Evolutionary conservation across 1,284 basidiomycete species (phyloP), one percentile per base, ranked within the genome.

Genomic region (Fistulinella cinereoalba): DNA sequence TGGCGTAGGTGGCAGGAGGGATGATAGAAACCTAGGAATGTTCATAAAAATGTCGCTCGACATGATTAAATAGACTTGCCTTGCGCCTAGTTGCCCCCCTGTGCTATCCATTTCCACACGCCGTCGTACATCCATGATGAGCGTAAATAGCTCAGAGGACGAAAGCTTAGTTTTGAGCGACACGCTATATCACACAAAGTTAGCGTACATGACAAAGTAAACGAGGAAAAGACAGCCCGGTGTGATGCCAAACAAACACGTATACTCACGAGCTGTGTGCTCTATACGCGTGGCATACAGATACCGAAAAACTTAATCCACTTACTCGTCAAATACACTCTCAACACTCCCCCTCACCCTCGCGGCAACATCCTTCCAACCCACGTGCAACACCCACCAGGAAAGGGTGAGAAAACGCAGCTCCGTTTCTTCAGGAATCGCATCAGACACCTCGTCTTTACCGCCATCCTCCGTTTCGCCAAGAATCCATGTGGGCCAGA

Each of bases 341-440:
- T 92, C 85, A 1, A 93, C 88, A 0, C 81, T 87, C 36, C 76
- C 69, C 52, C 82, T 68, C 1, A 93, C 86, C 19, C 86, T 71
- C 53, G 85, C 81, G 1, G 81, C 81, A 0, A 95, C 76, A 45
- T 86, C 81, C 56, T 86, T 85, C 90, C 92, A 95, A 0, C 93
- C 92, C 4, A 88, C 83, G 58, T 96, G 86, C 45, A 96, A 62
- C 39, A 95, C 75, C 90, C 92, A 95, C 89, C 92, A 96, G 42
- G 83, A 89, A 52, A 94, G 79, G 0, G 89, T 92, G 47, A 96
- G 72, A 60, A 84, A 95, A 59, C 84, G 84, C 51, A 79, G 72
- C 66, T 94, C 89, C 1, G 81, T 80, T 43, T 83, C 80, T 31
- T 83, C 79, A 28, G 64, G 67, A 12, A 81, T 69, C 22, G 57